Percentiles rank a stretch among this genome's conserved stretches.
Evolutionary conservation across 768 basidiomycete genomes (phyloP).

Genomic region (Kwoniella dendrophila): DNA sequence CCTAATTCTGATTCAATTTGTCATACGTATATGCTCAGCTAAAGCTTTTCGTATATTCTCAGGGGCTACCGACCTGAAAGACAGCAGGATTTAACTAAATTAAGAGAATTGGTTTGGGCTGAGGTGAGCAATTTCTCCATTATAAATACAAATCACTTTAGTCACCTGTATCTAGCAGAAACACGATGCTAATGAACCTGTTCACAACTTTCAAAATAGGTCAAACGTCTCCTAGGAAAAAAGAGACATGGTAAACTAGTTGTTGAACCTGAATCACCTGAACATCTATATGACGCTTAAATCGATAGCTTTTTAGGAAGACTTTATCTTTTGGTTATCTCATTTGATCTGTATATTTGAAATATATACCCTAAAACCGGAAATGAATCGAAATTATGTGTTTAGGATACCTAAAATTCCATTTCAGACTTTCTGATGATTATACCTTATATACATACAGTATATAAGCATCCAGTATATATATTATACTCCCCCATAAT

Average conservation of each 20-base stretch:
- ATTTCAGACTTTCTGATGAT: too few relatives aligned
- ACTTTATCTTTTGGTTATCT: too few relatives aligned
- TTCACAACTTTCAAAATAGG: constrained; percentile 11
- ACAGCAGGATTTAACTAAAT: constrained; percentile 45
- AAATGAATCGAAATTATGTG: too few relatives aligned
- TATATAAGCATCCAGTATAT: too few relatives aligned
- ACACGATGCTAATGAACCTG: not conserved
- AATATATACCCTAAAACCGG: too few relatives aligned
- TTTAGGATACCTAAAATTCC: too few relatives aligned
- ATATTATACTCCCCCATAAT: too few relatives aligned
- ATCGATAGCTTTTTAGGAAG: too few relatives aligned
- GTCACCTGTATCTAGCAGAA: not conserved
- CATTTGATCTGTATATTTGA: too few relatives aligned
- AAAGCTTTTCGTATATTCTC: not conserved
- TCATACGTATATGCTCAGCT: not conserved
- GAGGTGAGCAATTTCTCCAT: constrained; percentile 38
- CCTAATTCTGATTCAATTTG: not conserved
- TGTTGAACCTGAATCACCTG: constrained; percentile 33
- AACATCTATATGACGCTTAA: constrained; percentile 24
- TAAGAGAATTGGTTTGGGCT: constrained; percentile 54
- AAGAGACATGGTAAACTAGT: constrained; percentile 42
- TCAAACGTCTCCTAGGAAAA: constrained; percentile 40
- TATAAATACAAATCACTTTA: not conserved
- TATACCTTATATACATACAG: too few relatives aligned
- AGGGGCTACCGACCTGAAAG: constrained; percentile 53